These are phyloP conservation scores for Naganishia onofrii DNA, from an alignment of 768 basidiomycete genomes.

Conservation along the genomic window DNA sequence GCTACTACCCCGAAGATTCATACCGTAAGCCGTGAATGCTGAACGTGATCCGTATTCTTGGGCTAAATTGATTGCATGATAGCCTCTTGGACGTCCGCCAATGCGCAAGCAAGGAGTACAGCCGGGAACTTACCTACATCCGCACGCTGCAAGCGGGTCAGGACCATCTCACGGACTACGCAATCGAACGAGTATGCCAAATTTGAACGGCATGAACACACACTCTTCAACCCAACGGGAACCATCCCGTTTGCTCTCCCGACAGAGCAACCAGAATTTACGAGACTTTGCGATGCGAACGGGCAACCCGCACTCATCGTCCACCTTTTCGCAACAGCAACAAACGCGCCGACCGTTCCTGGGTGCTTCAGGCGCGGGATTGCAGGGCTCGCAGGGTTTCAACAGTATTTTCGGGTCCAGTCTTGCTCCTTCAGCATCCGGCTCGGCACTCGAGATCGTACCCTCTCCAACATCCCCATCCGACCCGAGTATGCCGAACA, in stretches of 20 bases:
- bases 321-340: constrained; percentile 14
- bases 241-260: constrained; percentile 46
- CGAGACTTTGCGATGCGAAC: constrained; percentile 49
- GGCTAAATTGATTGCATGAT: constrained; percentile 4
- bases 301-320: constrained; percentile 30
- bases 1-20: constrained; percentile 60
- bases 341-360: constrained; percentile 25
- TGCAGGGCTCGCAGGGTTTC: constrained; percentile 36
- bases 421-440: constrained; percentile 37
- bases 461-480: constrained; percentile 28
- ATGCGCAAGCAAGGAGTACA: constrained; percentile 18
- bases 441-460: constrained; percentile 25
- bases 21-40: constrained; percentile 22
- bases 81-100: constrained; percentile 4
- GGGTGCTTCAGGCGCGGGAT: constrained; percentile 33
- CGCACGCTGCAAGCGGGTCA: constrained; percentile 35
- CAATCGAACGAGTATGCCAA: constrained; percentile 98
- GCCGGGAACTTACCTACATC: constrained; percentile 42
- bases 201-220: constrained; percentile 56
- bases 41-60: not conserved
- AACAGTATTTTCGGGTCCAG: constrained; percentile 42
- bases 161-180: constrained; percentile 61
- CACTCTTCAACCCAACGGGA: constrained; percentile 39
- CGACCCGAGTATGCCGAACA: constrained; percentile 11
- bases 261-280: constrained; percentile 52